Base-by-base conservation (phyloP, 2,329 filamentous ascomycete genomes). In the Epichloe sibirici region DNA sequence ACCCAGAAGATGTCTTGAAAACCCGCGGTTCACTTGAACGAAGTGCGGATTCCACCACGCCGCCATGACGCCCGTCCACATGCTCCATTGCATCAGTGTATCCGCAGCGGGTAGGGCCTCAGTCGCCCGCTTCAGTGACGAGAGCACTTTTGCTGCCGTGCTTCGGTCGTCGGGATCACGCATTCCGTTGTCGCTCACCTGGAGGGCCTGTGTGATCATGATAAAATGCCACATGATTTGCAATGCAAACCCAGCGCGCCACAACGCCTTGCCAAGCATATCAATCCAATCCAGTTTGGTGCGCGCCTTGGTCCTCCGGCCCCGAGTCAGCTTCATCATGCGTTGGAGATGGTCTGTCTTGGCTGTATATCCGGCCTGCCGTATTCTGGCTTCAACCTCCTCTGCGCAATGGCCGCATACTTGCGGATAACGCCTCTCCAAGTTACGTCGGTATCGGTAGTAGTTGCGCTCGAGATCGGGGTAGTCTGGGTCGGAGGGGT, bases 371-470 rank as follows among this genome's bases (percentile, higher is more conserved):
- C 81, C 84, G 0, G 88, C 82, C 58, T 81, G 74, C 23, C 79
- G 76, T 50, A 96, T 82, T 55, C 82, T 78, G 38, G 77, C 72
- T 56, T 85, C 79, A 23, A 91, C 90, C 55, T 74, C 80, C 5
- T 83, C 85, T 57, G 87, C 85, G 67, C 93, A 98, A 45, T 81
- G 74, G 56, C 78, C 78, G 71, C 93, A 98, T 54, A 95, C 85
- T 63, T 93, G 89, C 0, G 93, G 93, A 63, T 96, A 97, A 48
- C 86, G 79, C 61, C 81, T 75, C 70, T 96, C 90, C 17, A 96
- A 74, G 49, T 83, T 76, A 56, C 74, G 76, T 56, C 84, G 83
- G 65, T 86, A 95, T 38, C 76, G 74, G 57, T 83, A 84, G 60
- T 87, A 85, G 48, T 78, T 77, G 51, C 75, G 76, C 65, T 90